Evolutionary conservation across 2,329 filamentous ascomycete species (phyloP), one percentile per base, ranked within the genome.

Genomic region (Hypoxylon rubiginosum): DNA sequence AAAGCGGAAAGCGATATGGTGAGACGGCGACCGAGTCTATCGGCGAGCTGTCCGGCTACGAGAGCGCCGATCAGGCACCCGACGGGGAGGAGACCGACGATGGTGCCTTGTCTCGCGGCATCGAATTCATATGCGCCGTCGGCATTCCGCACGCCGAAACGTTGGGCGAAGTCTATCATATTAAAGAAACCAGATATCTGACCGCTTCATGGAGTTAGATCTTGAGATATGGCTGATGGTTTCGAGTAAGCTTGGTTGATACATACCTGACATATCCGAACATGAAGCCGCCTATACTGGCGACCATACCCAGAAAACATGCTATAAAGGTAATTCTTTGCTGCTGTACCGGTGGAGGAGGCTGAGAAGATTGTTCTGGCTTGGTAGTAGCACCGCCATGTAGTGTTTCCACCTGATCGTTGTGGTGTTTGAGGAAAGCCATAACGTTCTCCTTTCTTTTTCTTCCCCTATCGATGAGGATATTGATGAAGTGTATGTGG

Each of bases 1-100:
- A 91, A 82, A 59, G 88, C 86, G 67, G 88, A 86, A 54, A 82
- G 78, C n/a, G 87, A 86, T 70, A 92, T 91, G 17, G 87, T 86
- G 39, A 86, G 79, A 32, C 86, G 85, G 13, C 90, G 87, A 24
- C 90, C 90, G 50, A 91, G 81, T 3, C 79, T 79, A 66, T 91
- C 89, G 39, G 88, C 86, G 41, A 91, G 79, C 26, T 86, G 87
- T 9, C 88, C 88, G n/a, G 85, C 82, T 34, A 83, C 72, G 7
- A 90, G 77, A 58, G 87, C 85, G 49, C 88, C 88, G 32, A 90
- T 71, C 26, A 90, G 77, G 21, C 86, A 86, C 21, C 89, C 89
- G 57, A 89, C 82, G 11, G 85, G 85, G 45, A 90, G 80, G n/a
- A 91, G 81, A 69, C 86, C 88, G 58, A 88, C 85, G 63, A 91